Conservation (phyloP, 2,329 filamentous ascomycete genomes). For the Beauveria varroae region DNA sequence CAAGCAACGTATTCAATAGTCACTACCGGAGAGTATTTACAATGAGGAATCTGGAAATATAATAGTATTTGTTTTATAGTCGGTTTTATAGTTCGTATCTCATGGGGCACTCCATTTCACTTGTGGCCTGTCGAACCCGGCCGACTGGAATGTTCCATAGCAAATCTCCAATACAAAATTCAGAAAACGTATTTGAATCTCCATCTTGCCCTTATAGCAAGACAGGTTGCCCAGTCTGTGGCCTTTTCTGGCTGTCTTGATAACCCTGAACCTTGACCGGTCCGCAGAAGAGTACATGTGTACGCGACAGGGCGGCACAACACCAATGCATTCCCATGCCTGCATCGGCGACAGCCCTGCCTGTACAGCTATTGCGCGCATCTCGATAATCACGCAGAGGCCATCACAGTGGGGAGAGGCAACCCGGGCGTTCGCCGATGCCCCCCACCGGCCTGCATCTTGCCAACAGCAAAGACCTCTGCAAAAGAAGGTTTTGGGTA, state of each 20-base stretch:
- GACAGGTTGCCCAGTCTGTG: neutral
- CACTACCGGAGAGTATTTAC: no score
- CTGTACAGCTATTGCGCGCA: neutral
- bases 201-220: neutral
- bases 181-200: conserved; percentile 5
- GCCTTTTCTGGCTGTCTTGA: neutral
- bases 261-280: neutral
- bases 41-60: no score
- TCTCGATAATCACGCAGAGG: conserved; percentile 5
- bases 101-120: neutral
- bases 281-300: neutral
- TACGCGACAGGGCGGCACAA: neutral
- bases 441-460: conserved; percentile 4
- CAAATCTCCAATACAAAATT: neutral
- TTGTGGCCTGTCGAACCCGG: neutral
- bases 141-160: no score
- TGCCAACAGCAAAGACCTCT: neutral
- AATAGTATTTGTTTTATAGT: neutral
- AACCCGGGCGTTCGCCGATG: conserved; percentile 2
- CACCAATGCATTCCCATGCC: neutral
- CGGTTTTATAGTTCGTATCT: neutral
- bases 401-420: conserved; percentile 3
- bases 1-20: no score
- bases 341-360: conserved; percentile 7
- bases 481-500: no score